Evolutionary conservation across 2,329 filamentous ascomycete species (phyloP).

Genomic region (Lanzia echinophila): DNA sequence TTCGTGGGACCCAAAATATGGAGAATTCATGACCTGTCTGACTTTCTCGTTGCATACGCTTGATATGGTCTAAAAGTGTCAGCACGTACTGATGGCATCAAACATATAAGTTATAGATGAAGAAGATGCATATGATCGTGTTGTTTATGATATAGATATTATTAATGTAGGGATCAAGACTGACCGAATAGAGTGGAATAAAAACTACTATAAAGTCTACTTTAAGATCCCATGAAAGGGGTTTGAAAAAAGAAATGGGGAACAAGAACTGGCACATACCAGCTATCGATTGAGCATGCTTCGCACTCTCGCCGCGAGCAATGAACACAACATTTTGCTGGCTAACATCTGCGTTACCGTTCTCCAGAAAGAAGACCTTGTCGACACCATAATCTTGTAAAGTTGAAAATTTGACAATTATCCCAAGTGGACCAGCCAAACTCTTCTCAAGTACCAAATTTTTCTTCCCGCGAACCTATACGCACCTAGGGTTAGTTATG

Average conservation of each 20-base stretch:
- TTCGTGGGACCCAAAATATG: slow-evolving; percentile 90
- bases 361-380: slow-evolving; percentile 95
- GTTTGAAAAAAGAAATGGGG: background rate
- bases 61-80: slow-evolving; percentile 75
- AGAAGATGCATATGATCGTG: slow-evolving; percentile 38
- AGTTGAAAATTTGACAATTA: slow-evolving; percentile 91
- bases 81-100: slow-evolving; percentile 51
- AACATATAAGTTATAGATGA: slow-evolving; percentile 26
- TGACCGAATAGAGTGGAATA: slow-evolving; percentile 48
- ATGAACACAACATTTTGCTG: slow-evolving; percentile 95
- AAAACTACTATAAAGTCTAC: slow-evolving; percentile 50
- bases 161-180: slow-evolving; percentile 48
- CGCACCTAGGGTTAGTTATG: slow-evolving; percentile 28
- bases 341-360: slow-evolving; percentile 87
- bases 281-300: slow-evolving; percentile 77
- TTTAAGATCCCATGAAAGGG: slow-evolving; percentile 44
- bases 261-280: slow-evolving; percentile 47
- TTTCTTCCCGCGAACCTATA: slow-evolving; percentile 94
- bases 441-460: slow-evolving; percentile 90
- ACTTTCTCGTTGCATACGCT: slow-evolving; percentile 78
- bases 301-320: slow-evolving; percentile 80
- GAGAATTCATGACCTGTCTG: slow-evolving; percentile 93
- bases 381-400: slow-evolving; percentile 97
- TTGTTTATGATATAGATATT: slow-evolving; percentile 18
- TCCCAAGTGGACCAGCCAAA: slow-evolving; percentile 80